phyloP scores from a whole-genome alignment of 331 rosid species.

The Quercus tomentella region DNA sequence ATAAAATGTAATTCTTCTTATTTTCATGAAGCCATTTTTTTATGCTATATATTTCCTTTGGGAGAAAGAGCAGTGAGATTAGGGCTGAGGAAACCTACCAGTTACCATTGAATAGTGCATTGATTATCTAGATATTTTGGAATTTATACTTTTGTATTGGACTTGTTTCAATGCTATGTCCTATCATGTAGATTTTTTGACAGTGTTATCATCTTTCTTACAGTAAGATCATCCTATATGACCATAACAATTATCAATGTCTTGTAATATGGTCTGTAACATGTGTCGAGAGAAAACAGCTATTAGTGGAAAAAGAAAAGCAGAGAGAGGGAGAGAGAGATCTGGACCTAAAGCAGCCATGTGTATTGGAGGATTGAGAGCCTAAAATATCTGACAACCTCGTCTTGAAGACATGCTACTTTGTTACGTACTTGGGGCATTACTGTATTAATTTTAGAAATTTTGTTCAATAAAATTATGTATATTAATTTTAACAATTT shows the following conservation, averaged over 20 bases:
- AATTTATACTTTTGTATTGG: background rate
- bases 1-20: too few species aligned
- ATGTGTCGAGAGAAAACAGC: too few species aligned
- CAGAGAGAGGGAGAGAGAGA: too few species aligned
- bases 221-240: background rate
- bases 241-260: background rate
- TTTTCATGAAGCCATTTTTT: background rate
- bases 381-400: background rate
- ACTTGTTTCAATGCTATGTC: background rate
- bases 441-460: accelerated
- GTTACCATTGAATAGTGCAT: background rate
- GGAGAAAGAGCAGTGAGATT: background rate
- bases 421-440: too few species aligned
- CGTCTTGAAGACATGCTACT: too few species aligned
- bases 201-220: background rate
- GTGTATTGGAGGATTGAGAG: background rate
- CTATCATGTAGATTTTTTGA: background rate
- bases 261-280: background rate
- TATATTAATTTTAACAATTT: accelerated
- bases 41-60: background rate
- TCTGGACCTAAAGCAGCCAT: too few species aligned
- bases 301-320: too few species aligned
- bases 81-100: background rate
- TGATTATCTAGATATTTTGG: background rate
- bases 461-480: too few species aligned